phyloP scores from a whole-genome alignment of 2,329 filamentous ascomycete genomes.

The Paecilomyces variotii region DNA sequence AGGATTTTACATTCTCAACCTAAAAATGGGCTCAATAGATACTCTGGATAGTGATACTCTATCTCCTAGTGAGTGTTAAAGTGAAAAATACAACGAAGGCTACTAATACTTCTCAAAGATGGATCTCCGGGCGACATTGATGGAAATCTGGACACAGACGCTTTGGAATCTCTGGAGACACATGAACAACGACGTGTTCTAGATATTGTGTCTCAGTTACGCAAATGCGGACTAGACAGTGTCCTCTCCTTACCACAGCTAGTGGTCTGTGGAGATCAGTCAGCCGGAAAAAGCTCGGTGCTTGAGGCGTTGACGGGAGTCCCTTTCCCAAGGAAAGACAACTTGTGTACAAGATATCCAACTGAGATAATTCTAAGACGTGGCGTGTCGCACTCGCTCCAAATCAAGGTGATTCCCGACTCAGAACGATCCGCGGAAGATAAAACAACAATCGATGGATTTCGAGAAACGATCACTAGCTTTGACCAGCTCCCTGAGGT shows the following conservation, averaged over 20 bases:
- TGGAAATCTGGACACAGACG: too few species aligned
- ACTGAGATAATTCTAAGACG: constrained; percentile 49
- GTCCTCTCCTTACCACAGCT: constrained; percentile 52
- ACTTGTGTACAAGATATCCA: constrained; percentile 51
- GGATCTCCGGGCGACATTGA: too few species aligned
- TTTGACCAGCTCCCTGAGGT: constrained; percentile 14
- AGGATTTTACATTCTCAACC: too few species aligned
- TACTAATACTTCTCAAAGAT: too few species aligned
- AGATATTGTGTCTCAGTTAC: constrained; percentile 42
- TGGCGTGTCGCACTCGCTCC: constrained; percentile 10
- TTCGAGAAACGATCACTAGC: constrained; percentile 11
- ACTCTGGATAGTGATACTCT: too few species aligned
- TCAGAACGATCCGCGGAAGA: constrained; percentile 12
- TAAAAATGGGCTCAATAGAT: too few species aligned
- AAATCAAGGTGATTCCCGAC: constrained; percentile 16
- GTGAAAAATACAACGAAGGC: too few species aligned
- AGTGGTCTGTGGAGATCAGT: constrained; percentile 58
- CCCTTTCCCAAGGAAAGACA: constrained; percentile 44
- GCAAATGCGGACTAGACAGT: constrained; percentile 41
- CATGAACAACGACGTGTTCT: neutral
- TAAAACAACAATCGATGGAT: constrained; percentile 10
- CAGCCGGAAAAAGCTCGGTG: constrained; percentile 53
- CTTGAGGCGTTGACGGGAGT: constrained; percentile 57
- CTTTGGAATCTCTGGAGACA: too few species aligned
- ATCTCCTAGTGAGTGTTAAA: too few species aligned